Conservation (phyloP, 257 asterid genomes). For the Ilex asprella region DNA sequence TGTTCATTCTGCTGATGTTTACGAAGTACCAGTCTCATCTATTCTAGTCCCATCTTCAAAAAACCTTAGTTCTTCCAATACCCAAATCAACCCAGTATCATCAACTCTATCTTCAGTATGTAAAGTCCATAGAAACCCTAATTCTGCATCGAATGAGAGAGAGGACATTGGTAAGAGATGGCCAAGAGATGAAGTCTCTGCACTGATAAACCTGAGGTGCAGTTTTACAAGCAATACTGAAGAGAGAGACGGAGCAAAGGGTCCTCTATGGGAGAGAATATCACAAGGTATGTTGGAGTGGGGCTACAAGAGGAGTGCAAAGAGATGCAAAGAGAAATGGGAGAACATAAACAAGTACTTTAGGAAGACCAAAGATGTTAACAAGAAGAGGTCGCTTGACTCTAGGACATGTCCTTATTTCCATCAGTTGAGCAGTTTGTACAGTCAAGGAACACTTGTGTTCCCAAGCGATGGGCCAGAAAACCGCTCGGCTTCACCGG, state of each 20-base stretch:
- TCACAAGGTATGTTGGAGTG: slow-evolving; percentile 64
- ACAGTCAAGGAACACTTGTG: slow-evolving; percentile 33
- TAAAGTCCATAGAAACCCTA: not conserved
- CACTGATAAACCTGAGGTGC: slow-evolving; percentile 63
- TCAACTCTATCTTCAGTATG: not conserved
- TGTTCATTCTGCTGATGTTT: not conserved
- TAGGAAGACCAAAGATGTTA: slow-evolving; percentile 67
- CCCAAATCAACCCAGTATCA: not conserved
- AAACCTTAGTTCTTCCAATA: slow-evolving; percentile 12
- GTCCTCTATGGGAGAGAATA: slow-evolving; percentile 78
- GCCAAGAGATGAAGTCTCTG: slow-evolving; percentile 78
- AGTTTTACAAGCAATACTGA: slow-evolving; percentile 16
- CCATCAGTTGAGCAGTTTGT: slow-evolving; percentile 53
- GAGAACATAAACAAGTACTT: slow-evolving; percentile 82
- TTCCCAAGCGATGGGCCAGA: slow-evolving; percentile 4
- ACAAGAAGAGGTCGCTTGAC: slow-evolving; percentile 68
- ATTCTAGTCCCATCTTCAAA: slow-evolving; percentile 3
- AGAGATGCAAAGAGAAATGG: slow-evolving; percentile 90
- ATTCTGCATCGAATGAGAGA: slow-evolving; percentile 10
- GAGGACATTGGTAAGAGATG: slow-evolving; percentile 45
- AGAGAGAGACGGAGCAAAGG: slow-evolving; percentile 28
- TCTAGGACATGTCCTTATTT: slow-evolving; percentile 89
- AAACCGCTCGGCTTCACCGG: not conserved
- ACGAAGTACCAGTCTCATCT: slow-evolving; percentile 5
- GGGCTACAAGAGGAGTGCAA: slow-evolving; percentile 69